Percentiles rank a stretch among this genome's conserved stretches.
Evolutionary conservation across 495 filamentous ascomycete genomes (phyloP).

Genomic region (Podospora sp.): DNA sequence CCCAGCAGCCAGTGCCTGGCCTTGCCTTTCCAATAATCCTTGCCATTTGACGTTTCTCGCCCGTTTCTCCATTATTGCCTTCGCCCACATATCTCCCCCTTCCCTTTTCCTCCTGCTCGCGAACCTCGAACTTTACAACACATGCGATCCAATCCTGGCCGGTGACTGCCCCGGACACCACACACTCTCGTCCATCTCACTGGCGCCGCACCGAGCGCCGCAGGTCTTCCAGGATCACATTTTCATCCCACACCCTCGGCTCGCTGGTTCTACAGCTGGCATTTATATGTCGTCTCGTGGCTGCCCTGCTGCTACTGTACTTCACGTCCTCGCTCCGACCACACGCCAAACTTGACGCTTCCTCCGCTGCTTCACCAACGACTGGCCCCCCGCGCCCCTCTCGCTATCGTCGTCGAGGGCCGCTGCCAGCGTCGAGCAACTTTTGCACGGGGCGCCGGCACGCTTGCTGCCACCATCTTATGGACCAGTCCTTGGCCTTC

Average conservation of each 20-base stretch:
- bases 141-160: conserved; percentile 24
- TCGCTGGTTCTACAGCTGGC: background rate
- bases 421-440: conserved; percentile 13
- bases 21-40: conserved; percentile 20
- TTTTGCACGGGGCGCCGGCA: conserved; percentile 32
- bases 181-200: conserved; percentile 2
- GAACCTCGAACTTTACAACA: conserved; percentile 28
- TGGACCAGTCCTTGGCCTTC: conserved; percentile 34
- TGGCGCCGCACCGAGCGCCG: background rate
- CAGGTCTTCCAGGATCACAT: background rate
- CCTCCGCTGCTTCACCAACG: conserved; percentile 15
- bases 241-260: background rate
- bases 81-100: conserved; percentile 39
- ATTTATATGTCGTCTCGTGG: conserved; percentile 20
- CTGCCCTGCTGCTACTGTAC: conserved; percentile 14
- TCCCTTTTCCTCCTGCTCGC: conserved; percentile 31
- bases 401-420: conserved; percentile 8
- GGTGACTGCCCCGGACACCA: conserved; percentile 21
- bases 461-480: conserved; percentile 32
- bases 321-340: conserved; percentile 18
- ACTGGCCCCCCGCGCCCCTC: background rate
- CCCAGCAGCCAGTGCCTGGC: conserved; percentile 15
- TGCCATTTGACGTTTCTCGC: conserved; percentile 29
- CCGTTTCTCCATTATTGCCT: conserved; percentile 43
- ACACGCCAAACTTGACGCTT: conserved; percentile 10